phyloP scores from a whole-genome alignment of 257 asterid species.

The Jacaranda mimosifolia region DNA sequence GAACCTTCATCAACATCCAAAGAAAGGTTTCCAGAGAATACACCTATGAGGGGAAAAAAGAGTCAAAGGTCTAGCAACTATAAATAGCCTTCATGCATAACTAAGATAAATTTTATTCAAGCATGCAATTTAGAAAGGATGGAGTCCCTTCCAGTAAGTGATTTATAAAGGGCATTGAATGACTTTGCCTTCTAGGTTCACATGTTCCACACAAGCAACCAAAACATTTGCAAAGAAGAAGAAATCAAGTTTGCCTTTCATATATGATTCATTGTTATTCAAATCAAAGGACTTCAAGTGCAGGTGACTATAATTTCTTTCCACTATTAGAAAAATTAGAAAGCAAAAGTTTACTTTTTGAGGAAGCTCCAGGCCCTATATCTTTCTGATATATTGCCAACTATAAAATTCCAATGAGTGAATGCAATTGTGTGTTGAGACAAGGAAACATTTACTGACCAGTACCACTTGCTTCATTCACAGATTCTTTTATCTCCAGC shows the following conservation, averaged over 20 bases:
- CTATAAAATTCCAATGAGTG: conserved; percentile 11
- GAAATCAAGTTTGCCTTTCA: not conserved
- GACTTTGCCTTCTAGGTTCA: conserved; percentile 1
- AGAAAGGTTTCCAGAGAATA: conserved; percentile 94
- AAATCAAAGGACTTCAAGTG: not conserved
- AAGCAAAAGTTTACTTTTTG: not conserved
- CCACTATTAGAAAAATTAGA: not conserved
- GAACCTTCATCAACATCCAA: conserved; percentile 76
- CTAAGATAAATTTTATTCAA: conserved; percentile 1
- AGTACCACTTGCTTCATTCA: conserved; percentile 59
- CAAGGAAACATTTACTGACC: conserved; percentile 53
- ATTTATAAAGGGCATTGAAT: not conserved
- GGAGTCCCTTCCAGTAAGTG: not conserved
- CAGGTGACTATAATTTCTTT: not conserved
- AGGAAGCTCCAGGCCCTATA: conserved; percentile 3
- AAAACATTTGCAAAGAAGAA: conserved; percentile 25
- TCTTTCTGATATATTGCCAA: conserved; percentile 25
- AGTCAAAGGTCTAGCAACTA: conserved; percentile 3
- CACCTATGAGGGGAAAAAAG: conserved; percentile 49
- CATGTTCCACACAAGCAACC: conserved; percentile 4
- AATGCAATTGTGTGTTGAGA: not conserved
- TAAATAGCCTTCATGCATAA: conserved; percentile 15
- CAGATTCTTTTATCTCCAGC: conserved; percentile 70
- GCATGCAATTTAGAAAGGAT: conserved; percentile 7
- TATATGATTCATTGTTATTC: not conserved